Percentiles rank a stretch among this genome's conserved stretches.
Conservation (phyloP, 1,139 yeast genomes). For the Taiozyma sp. region DNA sequence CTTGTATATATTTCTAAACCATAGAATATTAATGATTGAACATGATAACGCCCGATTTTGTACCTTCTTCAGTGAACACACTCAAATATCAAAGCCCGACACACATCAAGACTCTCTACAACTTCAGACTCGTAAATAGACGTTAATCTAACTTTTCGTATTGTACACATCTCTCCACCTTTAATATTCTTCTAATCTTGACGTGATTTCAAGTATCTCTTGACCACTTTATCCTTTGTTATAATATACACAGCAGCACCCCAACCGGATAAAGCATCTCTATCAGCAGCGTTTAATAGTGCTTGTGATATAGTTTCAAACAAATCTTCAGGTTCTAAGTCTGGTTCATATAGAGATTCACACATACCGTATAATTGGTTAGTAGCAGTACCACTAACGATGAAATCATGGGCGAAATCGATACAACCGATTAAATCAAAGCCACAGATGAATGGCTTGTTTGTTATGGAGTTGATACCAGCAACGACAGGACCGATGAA, state of each 20-base stretch:
- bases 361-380: conserved; percentile 99
- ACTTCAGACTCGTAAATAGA: neutral
- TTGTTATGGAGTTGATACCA: conserved; percentile 77
- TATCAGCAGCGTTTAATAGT: conserved; percentile 87
- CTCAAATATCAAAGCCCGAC: neutral
- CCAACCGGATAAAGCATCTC: conserved; percentile 98
- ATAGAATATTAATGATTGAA: neutral
- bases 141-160: conserved; percentile 1
- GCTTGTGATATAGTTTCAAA: conserved; percentile 97
- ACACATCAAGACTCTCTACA: neutral
- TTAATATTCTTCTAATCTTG: conserved; percentile 55
- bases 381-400: conserved; percentile 94
- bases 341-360: conserved; percentile 92
- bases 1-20: neutral
- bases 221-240: conserved; percentile 87
- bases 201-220: conserved; percentile 85
- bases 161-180: neutral
- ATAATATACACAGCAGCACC: conserved; percentile 94
- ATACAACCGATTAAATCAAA: conserved; percentile 96
- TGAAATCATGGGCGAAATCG: conserved; percentile 91
- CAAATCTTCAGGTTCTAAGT: conserved; percentile 89
- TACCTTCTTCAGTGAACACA: too few relatives aligned
- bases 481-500: conserved; percentile 97
- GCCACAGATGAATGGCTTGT: conserved; percentile 88
- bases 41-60: neutral